Conservation (phyloP, 108 stramenopile species). For the Discostella stelligeroides region DNA sequence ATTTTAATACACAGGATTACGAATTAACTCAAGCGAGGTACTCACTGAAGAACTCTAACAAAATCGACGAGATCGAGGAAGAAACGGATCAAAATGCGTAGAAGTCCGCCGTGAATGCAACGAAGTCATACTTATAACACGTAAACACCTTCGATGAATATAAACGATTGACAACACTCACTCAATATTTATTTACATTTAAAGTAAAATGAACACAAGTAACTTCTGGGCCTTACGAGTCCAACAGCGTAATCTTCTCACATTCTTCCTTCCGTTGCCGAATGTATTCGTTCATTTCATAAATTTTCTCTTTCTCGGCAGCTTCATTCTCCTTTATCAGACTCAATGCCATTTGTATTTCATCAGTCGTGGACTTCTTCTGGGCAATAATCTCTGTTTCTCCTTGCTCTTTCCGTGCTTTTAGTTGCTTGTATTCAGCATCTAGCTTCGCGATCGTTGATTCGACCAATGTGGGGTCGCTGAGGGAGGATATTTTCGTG, state of each 20-base stretch:
- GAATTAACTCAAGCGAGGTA: slow-evolving; percentile 24
- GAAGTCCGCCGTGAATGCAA: too few species aligned
- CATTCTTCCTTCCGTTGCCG: slow-evolving; percentile 23
- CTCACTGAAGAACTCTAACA: background rate
- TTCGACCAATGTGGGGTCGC: slow-evolving; percentile 77
- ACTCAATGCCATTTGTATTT: slow-evolving; percentile 60
- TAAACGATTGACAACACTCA: too few species aligned
- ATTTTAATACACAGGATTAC: slow-evolving; percentile 13
- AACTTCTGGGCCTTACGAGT: slow-evolving; percentile 19
- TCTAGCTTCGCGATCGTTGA: slow-evolving; percentile 63
- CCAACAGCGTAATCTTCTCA: slow-evolving; percentile 24
- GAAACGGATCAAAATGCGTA: slow-evolving; percentile 10
- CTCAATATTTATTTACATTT: background rate
- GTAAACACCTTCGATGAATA: too few species aligned
- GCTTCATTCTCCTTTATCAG: slow-evolving; percentile 62
- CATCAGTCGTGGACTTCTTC: slow-evolving; percentile 62
- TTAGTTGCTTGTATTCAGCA: slow-evolving; percentile 62
- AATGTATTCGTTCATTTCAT: slow-evolving; percentile 50
- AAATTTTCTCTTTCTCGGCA: slow-evolving; percentile 31
- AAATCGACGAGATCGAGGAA: background rate
- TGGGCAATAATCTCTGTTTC: slow-evolving; percentile 54
- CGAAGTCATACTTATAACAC: too few species aligned
- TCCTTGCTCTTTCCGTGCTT: slow-evolving; percentile 51
- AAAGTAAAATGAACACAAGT: background rate
- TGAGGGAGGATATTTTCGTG: slow-evolving; percentile 66